Base-by-base conservation (phyloP, 495 filamentous ascomycete species). In the Penicillium diatomitis region DNA sequence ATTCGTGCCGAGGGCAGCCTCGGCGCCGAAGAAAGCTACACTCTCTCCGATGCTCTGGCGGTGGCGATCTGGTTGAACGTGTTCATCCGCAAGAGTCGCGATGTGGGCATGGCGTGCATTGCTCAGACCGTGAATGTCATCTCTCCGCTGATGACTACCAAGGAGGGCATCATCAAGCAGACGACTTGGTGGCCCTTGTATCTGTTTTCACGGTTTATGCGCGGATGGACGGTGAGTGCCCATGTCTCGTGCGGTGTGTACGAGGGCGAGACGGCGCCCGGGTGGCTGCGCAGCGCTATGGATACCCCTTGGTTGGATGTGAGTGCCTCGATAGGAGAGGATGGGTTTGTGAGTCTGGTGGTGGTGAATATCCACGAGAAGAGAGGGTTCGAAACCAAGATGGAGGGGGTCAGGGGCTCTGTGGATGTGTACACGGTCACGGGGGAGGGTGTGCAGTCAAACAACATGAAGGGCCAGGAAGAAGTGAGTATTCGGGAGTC, bases 111-210 rank as follows among this genome's bases (percentile, higher is more conserved):
- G 86, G 83, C 86, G 8, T 89, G 85, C 61, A 85, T 90, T 48
- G 86, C 86, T 7, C 86, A 90, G 68, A 81, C 68, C 48, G 83
- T 90, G 34, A 89, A 89, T 59, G 86, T 89, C 33, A 88, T 89
- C 54, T 79, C 78, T 30, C 86, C 84, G 2, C 71, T 90, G 12
- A 85, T 88, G 82, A 89, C 87, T 0, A 81, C 71, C 1, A 60
- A 70, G 33, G 57, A 68, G 8, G 83, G 84, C 4, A 67, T 88
- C 30, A 62, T 80, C 5, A 84, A 83, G 70, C 86, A 90, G 69
- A 79, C 81, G 2, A 89, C 81, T 7, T 89, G 83, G 81, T 88
- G 84, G 82, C 86, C 85, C 8, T 71, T 87, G 48, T 74, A 79
- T 52, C 69, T 88, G 12, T 89, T 86, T 55, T 79, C 77, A 54